A percentile compares a stretch with the other conserved stretches of the same genome.
Conservation (phyloP, 1,139 yeast genomes). For the Sugiyamaella paludigena region DNA sequence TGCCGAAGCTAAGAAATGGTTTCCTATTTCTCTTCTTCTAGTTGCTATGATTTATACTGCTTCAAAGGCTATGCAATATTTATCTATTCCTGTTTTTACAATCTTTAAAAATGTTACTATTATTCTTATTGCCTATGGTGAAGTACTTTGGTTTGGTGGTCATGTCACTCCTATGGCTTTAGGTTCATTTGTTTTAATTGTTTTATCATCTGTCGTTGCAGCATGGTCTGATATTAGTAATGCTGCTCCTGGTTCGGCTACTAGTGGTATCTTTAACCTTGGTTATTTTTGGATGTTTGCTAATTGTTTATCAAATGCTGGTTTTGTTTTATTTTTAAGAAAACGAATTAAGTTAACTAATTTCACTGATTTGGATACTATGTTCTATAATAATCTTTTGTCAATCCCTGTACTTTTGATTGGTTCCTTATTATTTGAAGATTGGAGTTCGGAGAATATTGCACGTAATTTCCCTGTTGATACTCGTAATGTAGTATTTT, state of each 20-base stretch:
- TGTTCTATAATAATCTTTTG: conserved; percentile 93
- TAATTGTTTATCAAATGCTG: conserved; percentile 91
- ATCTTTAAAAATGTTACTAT: conserved; percentile 97
- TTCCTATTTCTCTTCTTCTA: conserved; percentile 84
- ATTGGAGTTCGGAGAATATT: conserved; percentile 84
- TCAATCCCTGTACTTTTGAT: conserved; percentile 83
- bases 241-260: conserved; percentile 33
- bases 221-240: conserved; percentile 77
- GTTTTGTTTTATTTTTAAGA: conserved; percentile 92
- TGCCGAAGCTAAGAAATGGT: conserved; percentile 87
- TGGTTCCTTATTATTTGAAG: conserved; percentile 76
- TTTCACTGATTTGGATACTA: conserved; percentile 97
- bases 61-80: conserved; percentile 87
- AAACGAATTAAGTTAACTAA: conserved; percentile 95
- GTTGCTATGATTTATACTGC: conserved; percentile 96
- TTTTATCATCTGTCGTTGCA: conserved; percentile 87
- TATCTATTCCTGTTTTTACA: conserved; percentile 93
- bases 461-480: conserved; percentile 73
- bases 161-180: conserved; percentile 86
- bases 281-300: conserved; percentile 97
- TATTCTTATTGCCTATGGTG: conserved; percentile 96
- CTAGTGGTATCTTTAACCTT: conserved; percentile 45
- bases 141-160: conserved; percentile 96
- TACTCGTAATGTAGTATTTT: conserved; percentile 61
- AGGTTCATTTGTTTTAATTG: conserved; percentile 86